Evolutionary conservation across 2,329 filamentous ascomycete genomes (phyloP), one percentile per base, ranked within the genome.

Genomic region (Scedosporium minutisporum): DNA sequence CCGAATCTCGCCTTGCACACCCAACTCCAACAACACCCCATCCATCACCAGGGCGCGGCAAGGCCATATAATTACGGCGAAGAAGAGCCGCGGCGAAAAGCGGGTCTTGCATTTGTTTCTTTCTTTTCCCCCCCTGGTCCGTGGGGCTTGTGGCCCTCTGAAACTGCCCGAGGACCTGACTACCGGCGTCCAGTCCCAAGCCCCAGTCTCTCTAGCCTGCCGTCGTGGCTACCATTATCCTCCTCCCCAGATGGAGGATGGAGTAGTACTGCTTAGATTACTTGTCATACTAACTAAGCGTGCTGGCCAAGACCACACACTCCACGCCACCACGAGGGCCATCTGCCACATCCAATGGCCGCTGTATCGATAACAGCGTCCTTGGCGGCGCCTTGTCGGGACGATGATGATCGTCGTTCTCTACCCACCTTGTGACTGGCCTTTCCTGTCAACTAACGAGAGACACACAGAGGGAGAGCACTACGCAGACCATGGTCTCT

Each of bases 81-180:
- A 55, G 51, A 55, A 55, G 51, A 55, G 51, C 51, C 51, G 51
- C 51, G 23, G 23, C 51, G 51, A 55, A 55, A 55, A 55, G 51
- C 51, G 51, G 51, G 51, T 55, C 51, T 25, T 27, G 51, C 51
- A 55, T 14, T 25, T 55, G 18, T 55, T 55, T 55, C 23, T 55
- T 23, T 14, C 18, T 14, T 14, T 55, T 10, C 12, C n/a, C 48
- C 46, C 18, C 44, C 51, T 29, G 23, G 51, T 16, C 51, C 23
- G 51, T 55, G 51, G 51, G 51, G 51, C 12, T 55, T 23, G 18
- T 27, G 12, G 23, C 51, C 18, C 12, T 55, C 18, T 55, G 51
- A 55, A 55, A 55, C 51, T 25, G 23, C 21, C 51, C 51, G 51
- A 55, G 51, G 51, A 55, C 51, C 51, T 55, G 51, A 55, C 51